phyloP scores from a whole-genome alignment of 2,329 filamentous ascomycete genomes.

The Sclerotinia sclerotiorum region DNA sequence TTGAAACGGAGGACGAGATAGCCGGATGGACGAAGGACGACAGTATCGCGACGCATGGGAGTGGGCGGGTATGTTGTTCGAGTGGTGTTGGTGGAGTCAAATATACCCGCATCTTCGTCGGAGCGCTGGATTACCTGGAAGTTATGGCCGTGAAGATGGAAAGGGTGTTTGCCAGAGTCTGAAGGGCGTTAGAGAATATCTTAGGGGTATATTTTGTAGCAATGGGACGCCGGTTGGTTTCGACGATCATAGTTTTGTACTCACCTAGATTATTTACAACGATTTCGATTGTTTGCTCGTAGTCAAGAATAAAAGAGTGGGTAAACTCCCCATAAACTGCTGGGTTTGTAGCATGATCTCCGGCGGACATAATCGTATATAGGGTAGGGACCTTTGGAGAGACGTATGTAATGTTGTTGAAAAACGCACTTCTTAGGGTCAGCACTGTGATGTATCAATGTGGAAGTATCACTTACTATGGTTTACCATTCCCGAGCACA shows the following conservation, averaged over 20 bases:
- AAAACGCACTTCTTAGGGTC: constrained; percentile 46
- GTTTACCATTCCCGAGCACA: constrained; percentile 65
- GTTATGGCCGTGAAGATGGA: constrained; percentile 73
- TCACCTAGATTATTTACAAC: constrained; percentile 68
- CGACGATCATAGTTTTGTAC: not conserved
- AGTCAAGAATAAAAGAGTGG: constrained; percentile 66
- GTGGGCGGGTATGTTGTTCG: constrained; percentile 50
- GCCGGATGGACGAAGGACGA: constrained; percentile 63
- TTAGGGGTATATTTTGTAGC: constrained; percentile 1
- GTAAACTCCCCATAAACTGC: constrained; percentile 65
- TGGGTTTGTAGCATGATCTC: constrained; percentile 54
- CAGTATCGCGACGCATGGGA: constrained; percentile 68
- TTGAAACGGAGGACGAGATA: constrained; percentile 68
- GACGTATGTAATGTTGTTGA: constrained; percentile 65
- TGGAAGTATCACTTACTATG: constrained; percentile 52
- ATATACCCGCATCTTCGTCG: constrained; percentile 56
- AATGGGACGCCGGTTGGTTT: not conserved
- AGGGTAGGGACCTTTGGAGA: constrained; percentile 65
- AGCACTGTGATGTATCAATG: not conserved
- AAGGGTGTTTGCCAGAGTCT: constrained; percentile 69
- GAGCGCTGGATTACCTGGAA: constrained; percentile 69
- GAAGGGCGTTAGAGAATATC: not conserved
- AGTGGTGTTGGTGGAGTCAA: constrained; percentile 48
- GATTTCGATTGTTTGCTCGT: constrained; percentile 68
- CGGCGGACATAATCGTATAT: constrained; percentile 63